These are phyloP conservation scores for Aspergillus wentii DNA, from an alignment of 495 filamentous ascomycete species.

Conservation along the genomic window DNA sequence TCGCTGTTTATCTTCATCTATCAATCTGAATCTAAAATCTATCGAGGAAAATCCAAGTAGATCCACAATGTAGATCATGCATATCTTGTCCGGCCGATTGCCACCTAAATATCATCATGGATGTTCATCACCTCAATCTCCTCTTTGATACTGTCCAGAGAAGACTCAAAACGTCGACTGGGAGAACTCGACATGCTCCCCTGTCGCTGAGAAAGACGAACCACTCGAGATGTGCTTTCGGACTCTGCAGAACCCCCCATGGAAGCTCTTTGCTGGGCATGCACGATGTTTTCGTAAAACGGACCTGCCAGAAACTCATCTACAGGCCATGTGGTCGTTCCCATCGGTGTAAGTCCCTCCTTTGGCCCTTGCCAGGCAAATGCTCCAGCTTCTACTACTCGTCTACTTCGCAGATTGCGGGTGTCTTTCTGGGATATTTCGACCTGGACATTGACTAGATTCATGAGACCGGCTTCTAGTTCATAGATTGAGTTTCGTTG, in stretches of 20 bases:
- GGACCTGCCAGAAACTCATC: slow-evolving; percentile 14
- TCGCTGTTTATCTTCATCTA: too few relatives aligned
- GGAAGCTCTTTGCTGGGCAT: slow-evolving; percentile 10
- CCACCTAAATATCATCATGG: too few relatives aligned
- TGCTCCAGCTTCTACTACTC: slow-evolving; percentile 16
- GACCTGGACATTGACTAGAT: slow-evolving; percentile 17
- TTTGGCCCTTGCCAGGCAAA: slow-evolving; percentile 14
- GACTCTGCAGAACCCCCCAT: not conserved
- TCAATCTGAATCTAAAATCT: too few relatives aligned
- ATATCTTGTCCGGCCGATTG: too few relatives aligned
- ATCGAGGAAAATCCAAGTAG: too few relatives aligned
- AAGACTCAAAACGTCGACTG: too few relatives aligned
- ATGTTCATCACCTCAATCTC: too few relatives aligned
- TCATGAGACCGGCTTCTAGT: slow-evolving; percentile 16
- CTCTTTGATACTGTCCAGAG: too few relatives aligned
- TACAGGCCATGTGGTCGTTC: slow-evolving; percentile 10
- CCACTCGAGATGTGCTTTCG: too few relatives aligned
- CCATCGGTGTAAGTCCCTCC: slow-evolving; percentile 10
- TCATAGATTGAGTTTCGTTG: slow-evolving; percentile 21
- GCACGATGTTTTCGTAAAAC: slow-evolving; percentile 17
- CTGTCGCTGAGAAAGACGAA: too few relatives aligned
- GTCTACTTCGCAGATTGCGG: slow-evolving; percentile 4
- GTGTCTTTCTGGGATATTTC: slow-evolving; percentile 9
- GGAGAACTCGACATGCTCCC: too few relatives aligned
- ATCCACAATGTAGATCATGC: too few relatives aligned